Conservation (phyloP, 2,329 filamentous ascomycete genomes). For the Arthrobotrys entomopaga region DNA sequence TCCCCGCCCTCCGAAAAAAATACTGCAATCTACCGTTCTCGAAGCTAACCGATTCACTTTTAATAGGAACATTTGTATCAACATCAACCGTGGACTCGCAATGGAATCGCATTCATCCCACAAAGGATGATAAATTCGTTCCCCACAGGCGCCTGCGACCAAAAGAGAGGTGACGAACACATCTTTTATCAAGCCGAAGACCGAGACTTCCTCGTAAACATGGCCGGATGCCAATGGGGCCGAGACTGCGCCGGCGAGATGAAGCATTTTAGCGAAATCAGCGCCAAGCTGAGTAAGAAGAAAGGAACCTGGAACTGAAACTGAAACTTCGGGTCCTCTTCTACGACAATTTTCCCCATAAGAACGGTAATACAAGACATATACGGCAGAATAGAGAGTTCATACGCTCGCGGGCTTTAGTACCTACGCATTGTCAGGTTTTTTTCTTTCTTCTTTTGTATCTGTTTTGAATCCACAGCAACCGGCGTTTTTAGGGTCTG, state of each 20-base stretch:
- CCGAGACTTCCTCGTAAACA: conserved; percentile 94
- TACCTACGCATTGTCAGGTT: neutral
- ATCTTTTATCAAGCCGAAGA: conserved; percentile 89
- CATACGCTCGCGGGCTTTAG: neutral
- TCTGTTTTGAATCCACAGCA: conserved; percentile 6
- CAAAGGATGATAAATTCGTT: conserved; percentile 96
- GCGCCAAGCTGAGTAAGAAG: conserved; percentile 86
- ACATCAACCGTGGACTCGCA: conserved; percentile 90
- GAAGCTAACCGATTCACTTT: conserved; percentile 10
- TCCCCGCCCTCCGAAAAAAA: neutral
- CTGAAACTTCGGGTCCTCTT: neutral
- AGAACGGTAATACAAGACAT: too few relatives aligned
- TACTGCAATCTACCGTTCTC: neutral
- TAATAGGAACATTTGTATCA: conserved; percentile 82
- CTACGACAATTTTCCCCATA: too few relatives aligned
- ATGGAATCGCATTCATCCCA: conserved; percentile 86
- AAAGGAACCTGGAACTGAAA: conserved; percentile 73
- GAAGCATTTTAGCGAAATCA: conserved; percentile 91
- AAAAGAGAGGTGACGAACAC: conserved; percentile 76
- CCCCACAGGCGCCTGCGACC: conserved; percentile 85
- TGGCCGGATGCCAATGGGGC: conserved; percentile 97
- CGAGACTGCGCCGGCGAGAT: conserved; percentile 98
- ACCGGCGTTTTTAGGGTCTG: conserved; percentile 1
- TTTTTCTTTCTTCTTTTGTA: conserved; percentile 8
- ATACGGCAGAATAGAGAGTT: neutral